Evolutionary conservation across 192 early-diverging fungal genomes (phyloP).

Genomic region (Spinellus fusiger): DNA sequence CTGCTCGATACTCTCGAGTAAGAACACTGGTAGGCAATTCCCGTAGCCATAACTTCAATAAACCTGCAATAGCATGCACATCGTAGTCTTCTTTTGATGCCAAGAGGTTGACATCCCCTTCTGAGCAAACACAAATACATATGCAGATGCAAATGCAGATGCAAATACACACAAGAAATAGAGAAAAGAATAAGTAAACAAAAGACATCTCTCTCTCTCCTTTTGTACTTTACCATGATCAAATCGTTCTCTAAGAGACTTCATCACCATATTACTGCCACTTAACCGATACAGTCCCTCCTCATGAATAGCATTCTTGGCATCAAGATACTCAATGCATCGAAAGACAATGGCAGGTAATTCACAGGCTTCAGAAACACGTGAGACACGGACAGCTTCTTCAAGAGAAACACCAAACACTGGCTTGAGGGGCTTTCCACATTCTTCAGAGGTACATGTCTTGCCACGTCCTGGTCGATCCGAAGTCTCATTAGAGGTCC

Average conservation of each 20-base stretch:
- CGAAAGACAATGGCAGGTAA: constrained; percentile 90
- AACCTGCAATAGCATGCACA: constrained; percentile 88
- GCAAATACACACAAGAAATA: too few species aligned
- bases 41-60: constrained; percentile 88
- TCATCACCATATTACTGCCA: constrained; percentile 69
- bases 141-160: constrained; percentile 20
- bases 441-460: neutral
- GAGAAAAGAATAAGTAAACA: neutral
- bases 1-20: constrained; percentile 77
- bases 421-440: constrained; percentile 14
- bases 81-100: constrained; percentile 66
- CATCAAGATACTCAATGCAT: constrained; percentile 94
- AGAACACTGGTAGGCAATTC: constrained; percentile 86
- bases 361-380: constrained; percentile 69
- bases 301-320: constrained; percentile 80
- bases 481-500: constrained; percentile 10
- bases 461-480: constrained; percentile 14
- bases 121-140: constrained; percentile 22
- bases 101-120: constrained; percentile 72
- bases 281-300: constrained; percentile 95
- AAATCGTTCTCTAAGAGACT: constrained; percentile 74
- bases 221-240: constrained; percentile 40
- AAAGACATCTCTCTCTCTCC: neutral
- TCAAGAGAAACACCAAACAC: constrained; percentile 90
- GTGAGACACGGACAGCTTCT: constrained; percentile 63